These are phyloP conservation scores for Hamigera avellanea DNA, from an alignment of 495 filamentous ascomycete species.

Conservation along the genomic window DNA sequence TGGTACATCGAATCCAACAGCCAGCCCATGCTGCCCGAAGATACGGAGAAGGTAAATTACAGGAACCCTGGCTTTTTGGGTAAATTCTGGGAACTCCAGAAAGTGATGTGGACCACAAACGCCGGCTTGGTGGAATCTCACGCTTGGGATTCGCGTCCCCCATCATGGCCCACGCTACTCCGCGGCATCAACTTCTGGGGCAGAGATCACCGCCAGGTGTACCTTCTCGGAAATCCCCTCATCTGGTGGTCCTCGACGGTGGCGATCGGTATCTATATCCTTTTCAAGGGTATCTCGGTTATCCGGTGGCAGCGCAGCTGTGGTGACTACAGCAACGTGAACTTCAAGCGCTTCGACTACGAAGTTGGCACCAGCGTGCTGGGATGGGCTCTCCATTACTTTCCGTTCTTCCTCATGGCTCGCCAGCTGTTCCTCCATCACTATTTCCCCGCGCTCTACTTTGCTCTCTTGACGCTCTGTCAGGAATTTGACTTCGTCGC, in stretches of 20 bases:
- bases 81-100: slow-evolving; percentile 99
- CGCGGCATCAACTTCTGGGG: slow-evolving; percentile 99
- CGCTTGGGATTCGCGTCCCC: slow-evolving; percentile 92
- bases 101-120: slow-evolving; percentile 98
- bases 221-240: slow-evolving; percentile 89
- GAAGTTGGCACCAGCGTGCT: slow-evolving; percentile 85
- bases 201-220: slow-evolving; percentile 85
- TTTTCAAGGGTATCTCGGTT: slow-evolving; percentile 79
- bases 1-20: slow-evolving; percentile 92
- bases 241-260: slow-evolving; percentile 87
- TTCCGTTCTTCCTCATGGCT: slow-evolving; percentile 96
- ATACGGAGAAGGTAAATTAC: slow-evolving; percentile 91
- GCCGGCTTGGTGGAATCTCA: slow-evolving; percentile 93
- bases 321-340: slow-evolving; percentile 67
- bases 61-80: slow-evolving; percentile 89
- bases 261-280: slow-evolving; percentile 64
- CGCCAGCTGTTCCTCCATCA: slow-evolving; percentile 97
- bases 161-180: slow-evolving; percentile 83
- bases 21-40: slow-evolving; percentile 60
- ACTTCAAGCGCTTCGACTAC: slow-evolving; percentile 94
- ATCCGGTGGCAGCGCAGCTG: slow-evolving; percentile 90
- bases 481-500: slow-evolving; percentile 80
- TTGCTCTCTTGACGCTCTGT: slow-evolving; percentile 78
- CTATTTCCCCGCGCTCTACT: slow-evolving; percentile 93
- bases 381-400: slow-evolving; percentile 93